These are phyloP conservation scores for Diplogelasinospora grovesii DNA, from an alignment of 495 filamentous ascomycete species.

Conservation along the genomic window DNA sequence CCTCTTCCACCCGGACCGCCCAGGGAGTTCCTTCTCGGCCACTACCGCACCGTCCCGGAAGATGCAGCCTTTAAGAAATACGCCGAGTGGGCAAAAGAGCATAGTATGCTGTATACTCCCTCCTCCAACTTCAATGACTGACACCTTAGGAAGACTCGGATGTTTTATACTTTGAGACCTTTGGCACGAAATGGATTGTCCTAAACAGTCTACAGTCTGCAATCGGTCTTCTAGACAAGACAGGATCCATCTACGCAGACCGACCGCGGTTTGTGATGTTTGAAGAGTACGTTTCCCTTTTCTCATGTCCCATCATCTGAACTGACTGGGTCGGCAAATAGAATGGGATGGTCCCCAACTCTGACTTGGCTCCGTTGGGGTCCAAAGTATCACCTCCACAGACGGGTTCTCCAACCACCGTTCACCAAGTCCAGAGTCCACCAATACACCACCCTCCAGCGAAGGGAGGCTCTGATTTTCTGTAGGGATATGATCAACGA, in stretches of 20 bases:
- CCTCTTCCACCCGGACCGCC: constrained; percentile 34
- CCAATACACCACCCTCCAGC: constrained; percentile 26
- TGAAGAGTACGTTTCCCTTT: constrained; percentile 26
- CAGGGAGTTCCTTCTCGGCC: constrained; percentile 34
- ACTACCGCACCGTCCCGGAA: constrained; percentile 32
- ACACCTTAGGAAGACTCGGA: constrained; percentile 21
- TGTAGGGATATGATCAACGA: constrained; percentile 21
- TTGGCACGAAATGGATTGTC: constrained; percentile 37
- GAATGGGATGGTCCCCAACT: constrained; percentile 41
- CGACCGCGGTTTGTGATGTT: constrained; percentile 43
- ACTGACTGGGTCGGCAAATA: too few relatives aligned
- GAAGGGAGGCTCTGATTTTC: constrained; percentile 26
- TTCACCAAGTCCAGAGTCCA: constrained; percentile 31
- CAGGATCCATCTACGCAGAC: constrained; percentile 39
- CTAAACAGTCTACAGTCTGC: constrained; percentile 35
- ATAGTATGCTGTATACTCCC: constrained; percentile 21
- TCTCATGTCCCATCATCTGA: neutral
- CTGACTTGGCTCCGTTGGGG: constrained; percentile 45
- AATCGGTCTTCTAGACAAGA: constrained; percentile 37
- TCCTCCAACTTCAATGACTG: neutral
- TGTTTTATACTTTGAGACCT: constrained; percentile 33
- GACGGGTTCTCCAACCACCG: constrained; percentile 34
- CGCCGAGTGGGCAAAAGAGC: constrained; percentile 32
- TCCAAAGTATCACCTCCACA: constrained; percentile 39
- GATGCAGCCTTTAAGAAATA: constrained; percentile 37